Conservation (phyloP, 179 eudicot genomes). For the Silene coronaria region DNA sequence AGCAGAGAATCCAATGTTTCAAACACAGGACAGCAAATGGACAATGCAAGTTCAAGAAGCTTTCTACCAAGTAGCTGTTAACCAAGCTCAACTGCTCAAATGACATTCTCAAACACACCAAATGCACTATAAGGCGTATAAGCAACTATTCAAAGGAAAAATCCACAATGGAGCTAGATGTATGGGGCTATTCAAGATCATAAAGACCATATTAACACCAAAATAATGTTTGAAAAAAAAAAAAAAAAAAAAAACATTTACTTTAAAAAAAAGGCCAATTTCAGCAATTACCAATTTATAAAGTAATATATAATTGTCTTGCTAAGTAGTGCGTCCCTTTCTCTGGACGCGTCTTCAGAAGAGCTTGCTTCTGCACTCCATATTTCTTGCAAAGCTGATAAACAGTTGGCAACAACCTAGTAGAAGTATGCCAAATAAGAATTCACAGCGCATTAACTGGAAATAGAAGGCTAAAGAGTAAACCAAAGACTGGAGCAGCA, state of each 20-base stretch:
- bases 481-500: background rate
- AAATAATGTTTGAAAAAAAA: background rate
- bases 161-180: background rate
- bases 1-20: background rate
- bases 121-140: background rate
- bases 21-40: background rate
- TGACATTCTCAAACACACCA: background rate
- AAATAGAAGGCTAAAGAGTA: constrained; percentile 5
- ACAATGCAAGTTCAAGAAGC: background rate
- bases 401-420: constrained; percentile 94
- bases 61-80: background rate
- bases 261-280: background rate
- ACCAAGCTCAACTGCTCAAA: background rate
- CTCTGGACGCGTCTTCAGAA: constrained; percentile 88
- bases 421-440: constrained; percentile 15
- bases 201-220: background rate
- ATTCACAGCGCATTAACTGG: background rate
- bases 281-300: constrained; percentile 54
- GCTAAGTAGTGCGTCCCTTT: constrained; percentile 82
- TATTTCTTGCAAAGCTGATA: constrained; percentile 85
- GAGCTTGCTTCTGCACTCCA: constrained; percentile 88
- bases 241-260: no score
- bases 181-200: background rate
- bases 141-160: background rate
- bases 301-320: constrained; percentile 83